Percentiles rank a stretch among this genome's conserved stretches.
Conservation (phyloP, 2,329 filamentous ascomycete species). For the Camptophora hylomeconis region DNA sequence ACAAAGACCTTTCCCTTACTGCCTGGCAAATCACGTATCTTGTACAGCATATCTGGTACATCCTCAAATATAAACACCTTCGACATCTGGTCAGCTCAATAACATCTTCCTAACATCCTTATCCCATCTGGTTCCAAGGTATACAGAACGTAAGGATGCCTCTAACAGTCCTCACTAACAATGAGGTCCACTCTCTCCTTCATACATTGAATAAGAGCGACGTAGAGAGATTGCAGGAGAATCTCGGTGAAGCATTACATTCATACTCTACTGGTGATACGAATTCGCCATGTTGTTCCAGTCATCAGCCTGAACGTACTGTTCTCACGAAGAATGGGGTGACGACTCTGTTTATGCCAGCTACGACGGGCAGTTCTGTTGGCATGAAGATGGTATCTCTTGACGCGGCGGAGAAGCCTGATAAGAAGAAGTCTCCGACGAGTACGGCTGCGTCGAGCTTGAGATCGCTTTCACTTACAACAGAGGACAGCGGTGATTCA, state of each 20-base stretch:
- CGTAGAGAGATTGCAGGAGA: constrained; percentile 42
- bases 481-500: constrained; percentile 12
- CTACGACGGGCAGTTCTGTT: constrained; percentile 44
- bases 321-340: constrained; percentile 48
- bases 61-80: neutral
- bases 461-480: constrained; percentile 24
- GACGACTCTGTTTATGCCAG: constrained; percentile 56
- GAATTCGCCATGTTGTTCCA: constrained; percentile 43
- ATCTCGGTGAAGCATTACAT: constrained; percentile 47
- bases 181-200: constrained; percentile 42
- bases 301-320: constrained; percentile 50
- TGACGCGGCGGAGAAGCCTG: constrained; percentile 19
- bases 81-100: neutral
- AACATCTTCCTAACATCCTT: constrained; percentile 3
- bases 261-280: constrained; percentile 53
- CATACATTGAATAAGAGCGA: constrained; percentile 44
- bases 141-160: constrained; percentile 39
- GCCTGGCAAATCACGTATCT: too few species aligned
- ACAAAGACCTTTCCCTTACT: too few species aligned
- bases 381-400: constrained; percentile 55
- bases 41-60: too few species aligned
- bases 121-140: neutral
- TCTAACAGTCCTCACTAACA: constrained; percentile 45
- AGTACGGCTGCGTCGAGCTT: constrained; percentile 23
- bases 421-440: constrained; percentile 19